Conservation (phyloP, 257 asterid genomes). For the Sherardia arvensis region DNA sequence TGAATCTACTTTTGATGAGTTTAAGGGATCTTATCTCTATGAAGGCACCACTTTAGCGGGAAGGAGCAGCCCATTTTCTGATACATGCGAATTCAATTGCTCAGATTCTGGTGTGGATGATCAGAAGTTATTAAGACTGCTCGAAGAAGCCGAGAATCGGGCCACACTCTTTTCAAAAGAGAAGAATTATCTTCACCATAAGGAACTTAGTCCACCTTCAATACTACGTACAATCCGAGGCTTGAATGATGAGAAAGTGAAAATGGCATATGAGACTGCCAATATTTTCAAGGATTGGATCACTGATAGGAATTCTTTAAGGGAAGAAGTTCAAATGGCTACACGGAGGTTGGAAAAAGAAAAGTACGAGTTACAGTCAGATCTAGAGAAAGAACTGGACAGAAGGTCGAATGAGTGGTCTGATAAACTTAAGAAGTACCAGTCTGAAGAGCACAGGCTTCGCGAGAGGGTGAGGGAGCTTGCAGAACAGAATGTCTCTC, state of each 20-base stretch:
- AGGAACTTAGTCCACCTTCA: slow-evolving; percentile 47
- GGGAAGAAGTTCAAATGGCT: slow-evolving; percentile 43
- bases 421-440: slow-evolving; percentile 70
- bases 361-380: slow-evolving; percentile 65
- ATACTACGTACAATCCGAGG: slow-evolving; percentile 54
- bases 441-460: slow-evolving; percentile 85
- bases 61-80: slow-evolving; percentile 28
- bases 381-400: slow-evolving; percentile 82
- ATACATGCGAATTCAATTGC: slow-evolving; percentile 25
- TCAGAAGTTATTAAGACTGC: slow-evolving; percentile 35
- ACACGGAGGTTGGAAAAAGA: slow-evolving; percentile 67
- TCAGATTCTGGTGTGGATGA: slow-evolving; percentile 34
- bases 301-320: slow-evolving; percentile 65
- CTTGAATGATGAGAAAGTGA: slow-evolving; percentile 60
- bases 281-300: slow-evolving; percentile 54
- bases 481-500: slow-evolving; percentile 91
- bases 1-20: slow-evolving; percentile 27
- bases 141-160: slow-evolving; percentile 70
- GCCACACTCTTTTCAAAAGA: slow-evolving; percentile 59
- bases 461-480: slow-evolving; percentile 90
- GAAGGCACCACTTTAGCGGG: slow-evolving; percentile 37
- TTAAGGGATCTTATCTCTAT: slow-evolving; percentile 29
- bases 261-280: slow-evolving; percentile 64
- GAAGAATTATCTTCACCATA: slow-evolving; percentile 37
- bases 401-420: slow-evolving; percentile 93